Conservation (phyloP, 2,329 filamentous ascomycete genomes). For the Fusarium scirpi region DNA sequence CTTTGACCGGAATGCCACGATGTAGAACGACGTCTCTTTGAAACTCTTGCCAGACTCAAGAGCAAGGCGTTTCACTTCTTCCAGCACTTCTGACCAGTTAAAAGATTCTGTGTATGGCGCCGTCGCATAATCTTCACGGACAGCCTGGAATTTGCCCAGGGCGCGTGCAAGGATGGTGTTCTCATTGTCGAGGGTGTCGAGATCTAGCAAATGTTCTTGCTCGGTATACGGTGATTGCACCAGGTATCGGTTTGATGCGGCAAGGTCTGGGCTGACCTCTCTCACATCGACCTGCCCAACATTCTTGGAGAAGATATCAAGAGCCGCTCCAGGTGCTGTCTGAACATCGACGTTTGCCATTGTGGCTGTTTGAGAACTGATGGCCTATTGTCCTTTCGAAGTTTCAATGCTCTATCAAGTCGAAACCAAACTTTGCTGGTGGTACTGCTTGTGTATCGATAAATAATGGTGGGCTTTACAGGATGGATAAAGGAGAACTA, state of each 20-base stretch:
- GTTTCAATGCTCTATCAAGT: background rate
- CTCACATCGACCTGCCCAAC: constrained; percentile 45
- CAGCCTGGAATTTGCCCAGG: constrained; percentile 71
- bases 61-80: constrained; percentile 66
- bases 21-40: constrained; percentile 77
- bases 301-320: constrained; percentile 44
- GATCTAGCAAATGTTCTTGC: constrained; percentile 76
- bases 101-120: constrained; percentile 79
- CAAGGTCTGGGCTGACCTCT: constrained; percentile 33
- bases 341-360: constrained; percentile 49
- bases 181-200: constrained; percentile 73
- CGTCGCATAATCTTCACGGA: constrained; percentile 79
- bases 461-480: constrained; percentile 1
- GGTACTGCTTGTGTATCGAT: background rate
- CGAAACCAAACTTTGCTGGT: background rate
- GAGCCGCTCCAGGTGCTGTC: constrained; percentile 40
- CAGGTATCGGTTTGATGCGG: constrained; percentile 55
- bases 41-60: constrained; percentile 62
- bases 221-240: constrained; percentile 82
- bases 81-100: constrained; percentile 78
- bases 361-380: constrained; percentile 12
- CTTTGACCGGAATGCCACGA: constrained; percentile 84
- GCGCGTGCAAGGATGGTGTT: constrained; percentile 79
- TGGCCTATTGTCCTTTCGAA: background rate
- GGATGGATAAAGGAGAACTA: constrained; percentile 8